Evolutionary conservation across 2,329 filamentous ascomycete species (phyloP), one percentile per base, ranked within the genome.

Genomic region (Curvularia verruculosa): DNA sequence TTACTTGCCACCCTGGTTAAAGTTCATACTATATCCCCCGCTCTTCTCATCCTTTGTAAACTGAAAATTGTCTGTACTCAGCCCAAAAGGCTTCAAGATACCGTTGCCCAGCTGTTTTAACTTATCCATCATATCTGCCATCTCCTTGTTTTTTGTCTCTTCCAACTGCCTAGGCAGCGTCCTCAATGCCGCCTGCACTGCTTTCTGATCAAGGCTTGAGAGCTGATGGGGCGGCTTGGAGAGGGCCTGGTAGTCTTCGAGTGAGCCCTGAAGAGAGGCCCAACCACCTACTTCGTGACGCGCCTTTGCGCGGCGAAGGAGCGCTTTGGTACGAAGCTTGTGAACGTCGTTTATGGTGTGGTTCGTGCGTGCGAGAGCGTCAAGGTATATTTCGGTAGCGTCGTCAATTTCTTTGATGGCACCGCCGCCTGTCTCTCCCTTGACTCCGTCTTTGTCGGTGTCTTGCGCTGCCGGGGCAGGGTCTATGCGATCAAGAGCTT

Each of bases 41-140:
- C 88, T 90, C 61, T 89, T 89, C 68, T 94, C 90, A 71, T 97
- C 94, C 77, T 97, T 91, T 26, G 89, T 87, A 83, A 98, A 96
- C 62, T 96, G 87, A 73, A 99, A 98, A 75, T 96, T 96, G 44
- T 96, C 89, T 10, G 95, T 98, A 57, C 90, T 96, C 65, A 99
- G 78, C 1, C 95, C 95, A 80, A 98, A 98, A 0, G 94, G 94
- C 73, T 90, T 96, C 49, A 99, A 75, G 15, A 99, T 86, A 1
- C 92, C 92, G 73, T 99, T 96, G 0, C 95, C 95, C 58, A 99
- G 80, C 77, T 90, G 87, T 74, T 96, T 97, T 68, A 99, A 78
- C 80, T 98, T 97, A 18, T 89, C 91, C 92, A 96, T 96, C 92
- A 98, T 97, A 79, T 99, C 94, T 2, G 85, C 88, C 85, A 95